Conservation (phyloP, 2,329 filamentous ascomycete species). For the Sphaerulina populicola region DNA sequence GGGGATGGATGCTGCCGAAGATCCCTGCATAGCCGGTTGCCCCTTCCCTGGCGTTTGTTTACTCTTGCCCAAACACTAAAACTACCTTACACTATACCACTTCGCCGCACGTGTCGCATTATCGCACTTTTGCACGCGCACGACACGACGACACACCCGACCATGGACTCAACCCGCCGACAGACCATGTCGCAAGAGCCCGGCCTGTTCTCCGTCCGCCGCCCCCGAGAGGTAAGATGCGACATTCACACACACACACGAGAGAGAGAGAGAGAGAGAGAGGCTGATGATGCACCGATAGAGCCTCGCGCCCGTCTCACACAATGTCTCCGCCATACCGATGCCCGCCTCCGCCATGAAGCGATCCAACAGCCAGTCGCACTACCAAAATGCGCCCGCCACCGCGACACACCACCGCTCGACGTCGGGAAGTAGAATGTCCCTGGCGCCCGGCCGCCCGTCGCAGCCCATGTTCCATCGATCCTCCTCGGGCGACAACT, state of each 20-base stretch:
- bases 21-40: conserved; percentile 1
- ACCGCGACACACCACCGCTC: conserved; percentile 69
- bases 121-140: not conserved
- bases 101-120: conserved; percentile 1
- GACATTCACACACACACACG: not conserved
- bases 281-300: conserved; percentile 33
- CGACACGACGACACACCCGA: not conserved
- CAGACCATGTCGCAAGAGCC: conserved; percentile 72
- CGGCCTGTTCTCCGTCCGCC: conserved; percentile 82
- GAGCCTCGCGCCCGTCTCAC: conserved; percentile 79
- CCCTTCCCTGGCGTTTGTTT: conserved; percentile 10
- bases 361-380: conserved; percentile 70
- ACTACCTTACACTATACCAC: not conserved
- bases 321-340: conserved; percentile 69
- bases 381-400: conserved; percentile 55
- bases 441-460: conserved; percentile 73
- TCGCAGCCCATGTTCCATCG: conserved; percentile 82
- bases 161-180: conserved; percentile 9
- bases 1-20: not conserved
- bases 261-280: not conserved
- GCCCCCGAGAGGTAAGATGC: conserved; percentile 71
- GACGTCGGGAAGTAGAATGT: conserved; percentile 73
- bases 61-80: conserved; percentile 3
- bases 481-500: conserved; percentile 69
- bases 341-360: conserved; percentile 92